These are phyloP conservation scores for Aethionema arabicum DNA, from an alignment of 345 rosid species.

Conservation along the genomic window DNA sequence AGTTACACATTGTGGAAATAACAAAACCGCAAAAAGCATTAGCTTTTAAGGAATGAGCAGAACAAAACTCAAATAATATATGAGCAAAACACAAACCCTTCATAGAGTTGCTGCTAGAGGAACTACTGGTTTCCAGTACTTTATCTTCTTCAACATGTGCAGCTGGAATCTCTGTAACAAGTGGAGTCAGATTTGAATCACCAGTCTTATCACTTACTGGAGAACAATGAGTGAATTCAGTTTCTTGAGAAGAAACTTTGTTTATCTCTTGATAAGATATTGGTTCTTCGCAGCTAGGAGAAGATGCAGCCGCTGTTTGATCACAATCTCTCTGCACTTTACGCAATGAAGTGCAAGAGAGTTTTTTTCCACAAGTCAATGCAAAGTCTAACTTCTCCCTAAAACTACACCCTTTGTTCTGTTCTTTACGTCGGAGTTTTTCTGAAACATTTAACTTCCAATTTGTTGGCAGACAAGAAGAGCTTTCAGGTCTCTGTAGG, in stretches of 20 bases:
- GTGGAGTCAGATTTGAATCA: conserved; percentile 13
- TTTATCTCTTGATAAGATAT: not conserved
- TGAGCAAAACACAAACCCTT: conserved; percentile 41
- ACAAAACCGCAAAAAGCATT: conserved; percentile 2
- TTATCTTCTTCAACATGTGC: conserved; percentile 27
- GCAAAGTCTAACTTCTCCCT: conserved; percentile 36
- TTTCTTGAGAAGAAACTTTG: conserved; percentile 24
- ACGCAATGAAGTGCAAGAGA: conserved; percentile 5
- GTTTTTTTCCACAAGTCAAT: conserved; percentile 31
- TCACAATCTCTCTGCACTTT: conserved; percentile 27
- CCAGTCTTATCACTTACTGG: conserved; percentile 21
- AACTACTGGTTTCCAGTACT: conserved; percentile 9
- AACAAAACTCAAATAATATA: not conserved
- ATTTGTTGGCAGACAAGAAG: conserved; percentile 10
- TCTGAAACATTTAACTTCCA: not conserved
- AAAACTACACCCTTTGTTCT: not conserved
- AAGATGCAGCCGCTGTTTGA: conserved; percentile 21
- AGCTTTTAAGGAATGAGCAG: not conserved
- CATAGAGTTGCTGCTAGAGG: conserved; percentile 36
- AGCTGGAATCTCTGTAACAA: conserved; percentile 24
- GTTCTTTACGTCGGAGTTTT: conserved; percentile 25
- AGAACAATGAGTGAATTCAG: conserved; percentile 27
- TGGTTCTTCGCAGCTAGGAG: conserved; percentile 10
- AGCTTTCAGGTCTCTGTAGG: conserved; percentile 1
- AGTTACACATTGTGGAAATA: conserved; percentile 10